Percentiles rank a stretch among this genome's conserved stretches.
phyloP scores from a whole-genome alignment of 352 stramenopile genomes.

The Saprolegnia parasitica region DNA sequence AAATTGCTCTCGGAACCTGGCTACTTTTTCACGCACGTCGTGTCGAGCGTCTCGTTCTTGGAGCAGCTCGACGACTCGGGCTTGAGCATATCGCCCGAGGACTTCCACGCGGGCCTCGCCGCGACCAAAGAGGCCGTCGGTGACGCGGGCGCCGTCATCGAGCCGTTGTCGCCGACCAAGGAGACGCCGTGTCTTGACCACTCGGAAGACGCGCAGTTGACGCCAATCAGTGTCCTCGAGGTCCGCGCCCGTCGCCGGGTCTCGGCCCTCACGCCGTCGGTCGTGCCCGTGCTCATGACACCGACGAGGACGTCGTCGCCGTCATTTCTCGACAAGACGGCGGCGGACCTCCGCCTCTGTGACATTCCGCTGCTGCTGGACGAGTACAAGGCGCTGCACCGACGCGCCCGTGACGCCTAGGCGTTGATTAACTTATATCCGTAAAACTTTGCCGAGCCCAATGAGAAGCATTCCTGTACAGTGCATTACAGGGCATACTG shows the following conservation, averaged over 20 bases:
- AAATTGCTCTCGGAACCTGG: constrained; percentile 84
- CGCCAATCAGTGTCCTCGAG: constrained; percentile 11
- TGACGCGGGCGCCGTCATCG: constrained; percentile 25
- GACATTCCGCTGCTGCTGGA: constrained; percentile 25
- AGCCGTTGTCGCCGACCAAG: neutral
- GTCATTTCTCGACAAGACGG: constrained; percentile 13
- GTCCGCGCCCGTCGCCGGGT: constrained; percentile 4
- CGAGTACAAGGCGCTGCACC: constrained; percentile 29
- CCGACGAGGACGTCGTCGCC: neutral
- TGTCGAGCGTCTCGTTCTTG: constrained; percentile 73
- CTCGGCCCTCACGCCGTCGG: neutral
- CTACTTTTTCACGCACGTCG: constrained; percentile 91
- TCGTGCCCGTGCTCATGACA: constrained; percentile 1
- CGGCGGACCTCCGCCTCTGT: constrained; percentile 15
- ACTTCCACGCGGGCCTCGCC: constrained; percentile 60
- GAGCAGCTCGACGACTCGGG: constrained; percentile 65
- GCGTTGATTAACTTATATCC: neutral
- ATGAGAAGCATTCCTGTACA: too few species aligned
- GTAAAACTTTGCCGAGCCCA: too few species aligned
- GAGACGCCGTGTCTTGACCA: neutral
- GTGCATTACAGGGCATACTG: too few species aligned
- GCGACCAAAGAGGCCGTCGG: constrained; percentile 35
- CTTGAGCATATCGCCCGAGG: constrained; percentile 64
- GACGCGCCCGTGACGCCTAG: neutral
- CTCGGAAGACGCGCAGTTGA: neutral